Evolutionary conservation across 179 eudicot genomes (phyloP), one percentile per base, ranked within the genome.

Genomic region (Heliamphora pulchella): DNA sequence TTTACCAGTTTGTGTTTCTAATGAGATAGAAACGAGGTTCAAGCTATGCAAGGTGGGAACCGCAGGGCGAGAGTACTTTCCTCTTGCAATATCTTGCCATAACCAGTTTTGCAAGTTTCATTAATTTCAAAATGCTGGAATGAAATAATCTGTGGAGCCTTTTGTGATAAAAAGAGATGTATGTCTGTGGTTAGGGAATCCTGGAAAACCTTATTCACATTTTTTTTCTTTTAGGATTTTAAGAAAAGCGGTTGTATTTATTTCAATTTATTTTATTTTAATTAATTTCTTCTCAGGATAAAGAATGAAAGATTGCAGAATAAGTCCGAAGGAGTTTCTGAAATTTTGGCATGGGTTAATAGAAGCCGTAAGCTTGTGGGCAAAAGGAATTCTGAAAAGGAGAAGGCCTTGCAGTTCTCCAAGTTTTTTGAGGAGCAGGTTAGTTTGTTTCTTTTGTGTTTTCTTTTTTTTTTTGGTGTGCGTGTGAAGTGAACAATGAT

Each of bases 401-500:
- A 87, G 88, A 96, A 90, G 81, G 99, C 97, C 18, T 78, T 91
- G 87, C 90, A 83, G 81, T 88, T 87, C 46, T 94, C 97, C 18
- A 94, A 85, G 89, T 83, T 90, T 51, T 89, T 96, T 62, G 94
- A 89, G 83, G 99, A 96, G 91, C 99, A 94, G 96, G 98, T 92
- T 75, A 54, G 70, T 71, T 75, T 61, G 50, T 71, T 63, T 54
- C 10, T 43, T 18, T n/a, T 39, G 31, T 53, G 43, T 41, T 71
- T 67, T 39, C 13, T 57, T 17, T 58, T 71, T 65, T n/a, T 62
- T 20, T 75, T 43, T 8, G 31, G 31, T 31, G 31, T 31, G 31
- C 31, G 31, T 77, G 55, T 6, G 59, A 73, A 41, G 62, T 20
- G n/a, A 77, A 70, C n/a, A 0, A 46, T 73, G 53, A 73, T 57